Conservation (phyloP, 2,329 filamentous ascomycete genomes). For the Cryphonectria carpinicola region DNA sequence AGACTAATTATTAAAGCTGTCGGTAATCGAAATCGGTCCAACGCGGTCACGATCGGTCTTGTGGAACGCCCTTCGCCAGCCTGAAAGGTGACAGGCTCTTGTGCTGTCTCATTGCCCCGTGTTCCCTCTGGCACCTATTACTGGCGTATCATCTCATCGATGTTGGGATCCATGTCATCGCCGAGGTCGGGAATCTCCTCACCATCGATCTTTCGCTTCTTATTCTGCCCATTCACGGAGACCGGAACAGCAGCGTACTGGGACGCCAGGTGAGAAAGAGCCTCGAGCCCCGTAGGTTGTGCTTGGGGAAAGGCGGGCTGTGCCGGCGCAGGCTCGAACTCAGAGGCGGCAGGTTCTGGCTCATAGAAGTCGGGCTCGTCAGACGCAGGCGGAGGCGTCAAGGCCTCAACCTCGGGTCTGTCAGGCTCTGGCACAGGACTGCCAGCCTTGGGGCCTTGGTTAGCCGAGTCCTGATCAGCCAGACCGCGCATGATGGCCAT, state of each 20-base stretch:
- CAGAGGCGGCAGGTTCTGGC: conserved; percentile 14
- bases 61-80: neutral
- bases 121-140: conserved; percentile 1
- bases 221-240: conserved; percentile 52
- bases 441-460: conserved; percentile 51
- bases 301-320: conserved; percentile 31
- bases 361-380: conserved; percentile 37
- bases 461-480: conserved; percentile 55
- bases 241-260: conserved; percentile 55
- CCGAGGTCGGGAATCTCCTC: conserved; percentile 60
- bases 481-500: conserved; percentile 87
- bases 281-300: conserved; percentile 43
- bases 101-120: neutral
- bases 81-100: too few relatives aligned
- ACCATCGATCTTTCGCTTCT: conserved; percentile 57
- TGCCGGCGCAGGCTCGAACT: conserved; percentile 30
- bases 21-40: neutral
- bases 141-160: conserved; percentile 55
- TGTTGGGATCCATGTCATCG: conserved; percentile 60
- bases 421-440: conserved; percentile 62
- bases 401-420: conserved; percentile 80
- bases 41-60: neutral
- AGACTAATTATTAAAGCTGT: neutral
- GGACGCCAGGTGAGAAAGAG: conserved; percentile 45
- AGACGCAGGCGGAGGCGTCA: conserved; percentile 78